Base-by-base conservation (phyloP, 2,329 filamentous ascomycete species). In the Fusarium pseudonygamai region DNA sequence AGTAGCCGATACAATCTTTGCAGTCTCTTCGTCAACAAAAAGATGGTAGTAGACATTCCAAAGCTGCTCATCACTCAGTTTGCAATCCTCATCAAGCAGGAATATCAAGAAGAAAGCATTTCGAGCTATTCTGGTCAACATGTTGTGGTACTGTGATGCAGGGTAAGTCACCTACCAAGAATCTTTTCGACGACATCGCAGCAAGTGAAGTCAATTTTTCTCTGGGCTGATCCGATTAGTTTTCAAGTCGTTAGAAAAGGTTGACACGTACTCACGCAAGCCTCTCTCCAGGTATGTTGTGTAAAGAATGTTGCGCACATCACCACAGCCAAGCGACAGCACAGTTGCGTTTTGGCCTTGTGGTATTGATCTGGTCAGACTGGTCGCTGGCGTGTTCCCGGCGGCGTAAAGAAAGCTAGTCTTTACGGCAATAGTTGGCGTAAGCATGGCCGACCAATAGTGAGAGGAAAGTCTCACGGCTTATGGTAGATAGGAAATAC, bases 11-110 rank as follows among this genome's bases (percentile, higher is more conserved):
- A 91, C 77, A 7, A 84, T 28, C 2, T 75, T 32, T 0, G 83
- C 72, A 6, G 84, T 80, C 6, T 78, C 49, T 1, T 80, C 69
- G 53, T 84, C 82, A 10, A 91, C 68, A 42, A 83, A 84, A 8
- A 87, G 74, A 71, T 90, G 83, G 77, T 90, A 90, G 79, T 88
- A 91, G 40, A 88, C 79, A 64, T 87, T 84, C 88, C 88, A 91
- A 7, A 87, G 78, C 13, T 74, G 59, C 5, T 82, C 77, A 3
- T 68, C 57, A 18, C 75, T 66, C 32, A 78, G 45, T 28, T 70
- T 71, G 2, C 79, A 64, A 12, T 77, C 64, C 34, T 81, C 75
- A n/a, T 88, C 86, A 12, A 87, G 56, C 43, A 91, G 78, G 5
- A 90, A 77, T 1, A 85, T 86, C 37, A 89, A 80, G 1, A 90